These are phyloP conservation scores for Solanum lycopersicoides DNA, from an alignment of 257 asterid species.

Conservation along the genomic window DNA sequence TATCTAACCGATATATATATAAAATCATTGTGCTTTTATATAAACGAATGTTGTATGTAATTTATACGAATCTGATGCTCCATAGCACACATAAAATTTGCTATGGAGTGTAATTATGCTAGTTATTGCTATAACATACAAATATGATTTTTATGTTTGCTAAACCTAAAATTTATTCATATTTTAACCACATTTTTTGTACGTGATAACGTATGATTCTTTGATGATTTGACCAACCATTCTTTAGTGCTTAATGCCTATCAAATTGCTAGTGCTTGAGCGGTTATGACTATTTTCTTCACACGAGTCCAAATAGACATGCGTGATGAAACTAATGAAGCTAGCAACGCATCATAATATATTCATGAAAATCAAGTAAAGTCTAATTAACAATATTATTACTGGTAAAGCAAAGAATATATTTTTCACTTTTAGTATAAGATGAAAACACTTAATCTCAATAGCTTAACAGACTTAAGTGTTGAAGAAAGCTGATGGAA, in stretches of 20 bases:
- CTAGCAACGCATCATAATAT: not conserved
- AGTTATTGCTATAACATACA: too few species aligned
- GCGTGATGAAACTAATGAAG: not conserved
- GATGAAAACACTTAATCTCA: not conserved
- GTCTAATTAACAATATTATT: not conserved
- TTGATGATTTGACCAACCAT: not conserved
- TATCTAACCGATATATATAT: too few species aligned
- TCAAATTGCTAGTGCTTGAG: too few species aligned
- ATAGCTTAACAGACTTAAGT: not conserved
- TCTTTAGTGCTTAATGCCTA: not conserved
- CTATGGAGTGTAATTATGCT: too few species aligned
- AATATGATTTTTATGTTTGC: too few species aligned
- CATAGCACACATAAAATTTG: too few species aligned
- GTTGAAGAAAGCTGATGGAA: too few species aligned
- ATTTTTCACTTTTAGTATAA: not conserved
- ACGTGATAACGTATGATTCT: not conserved
- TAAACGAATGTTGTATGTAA: too few species aligned
- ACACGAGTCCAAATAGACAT: too few species aligned
- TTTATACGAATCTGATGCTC: too few species aligned
- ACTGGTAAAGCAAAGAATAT: not conserved
- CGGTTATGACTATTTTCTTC: not conserved
- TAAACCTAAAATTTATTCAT: too few species aligned
- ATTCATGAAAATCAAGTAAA: not conserved
- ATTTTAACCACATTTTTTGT: not conserved
- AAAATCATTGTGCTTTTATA: too few species aligned